Base-by-base conservation (phyloP, 2,329 filamentous ascomycete genomes). In the Fusarium xylarioides region DNA sequence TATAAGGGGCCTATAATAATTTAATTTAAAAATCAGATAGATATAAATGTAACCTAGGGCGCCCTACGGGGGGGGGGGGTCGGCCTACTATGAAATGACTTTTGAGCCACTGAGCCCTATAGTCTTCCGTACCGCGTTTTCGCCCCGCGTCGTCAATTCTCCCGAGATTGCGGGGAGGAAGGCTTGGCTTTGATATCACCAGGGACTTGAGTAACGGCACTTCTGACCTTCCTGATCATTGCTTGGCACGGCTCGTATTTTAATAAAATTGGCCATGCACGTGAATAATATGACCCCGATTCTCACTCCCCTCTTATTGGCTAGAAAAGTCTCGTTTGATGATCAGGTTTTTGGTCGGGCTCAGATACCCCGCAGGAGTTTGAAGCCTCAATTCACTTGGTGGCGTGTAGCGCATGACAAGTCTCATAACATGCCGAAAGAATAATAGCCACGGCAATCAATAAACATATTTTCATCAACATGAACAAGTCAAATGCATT, bases 401-500 rank as follows among this genome's bases (percentile, higher is more conserved):
- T 52, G 49, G 49, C 30, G n/a, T 52, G 6, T 12, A 26, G 6
- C 16, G 1, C 8, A 11, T 34, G 49, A 21, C 12, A 26, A 18
- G 30, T 23, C 21, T 28, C 26, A 28, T 28, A 28, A 2, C 26
- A 28, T 28, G 26, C 26, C 26, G 26, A 28, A 7, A 28, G 26
- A 28, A 28, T 12, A 21, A 28, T 10, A 46, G 11, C 10, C 11
- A 19, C 43, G 11, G 23, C 16, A 19, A 19, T 14, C 19, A 14
- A 5, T n/a, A 12, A 7, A 32, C 7, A 7, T 46, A 9, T 8
- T n/a, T 4, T 11, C 2, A 18, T n/a, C 1, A n/a, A 7, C 1
- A 12, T n/a, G 7, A 18, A 3, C 5, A 8, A n/a, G 18, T 0
- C 3, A 4, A 9, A 12, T n/a, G 4, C 7, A 7, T 7, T 14